phyloP scores from a whole-genome alignment of 192 early-diverging fungal genomes.

The Coemansia biformis region DNA sequence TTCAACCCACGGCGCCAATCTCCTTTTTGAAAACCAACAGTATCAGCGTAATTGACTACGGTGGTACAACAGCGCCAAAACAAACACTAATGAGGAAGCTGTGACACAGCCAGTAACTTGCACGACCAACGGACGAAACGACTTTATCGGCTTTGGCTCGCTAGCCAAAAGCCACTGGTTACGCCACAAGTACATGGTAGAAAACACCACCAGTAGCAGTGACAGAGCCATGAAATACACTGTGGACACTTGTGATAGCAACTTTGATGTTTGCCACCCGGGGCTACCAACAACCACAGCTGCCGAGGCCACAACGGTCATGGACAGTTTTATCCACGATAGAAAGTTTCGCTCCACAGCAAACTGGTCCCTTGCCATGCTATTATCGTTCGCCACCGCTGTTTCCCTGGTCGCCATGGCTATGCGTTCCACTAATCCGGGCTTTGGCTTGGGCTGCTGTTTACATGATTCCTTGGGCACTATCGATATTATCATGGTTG shows the following conservation, averaged over 20 bases:
- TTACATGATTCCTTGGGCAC: too few relatives aligned
- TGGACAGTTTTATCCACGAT: constrained; percentile 39
- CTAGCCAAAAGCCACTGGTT: constrained; percentile 12
- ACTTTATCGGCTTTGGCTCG: constrained; percentile 12
- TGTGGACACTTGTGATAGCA: constrained; percentile 12
- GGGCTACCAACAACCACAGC: constrained; percentile 18
- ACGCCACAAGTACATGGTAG: constrained; percentile 20
- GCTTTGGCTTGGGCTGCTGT: too few relatives aligned
- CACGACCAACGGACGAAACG: constrained; percentile 22
- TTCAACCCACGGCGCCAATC: too few relatives aligned
- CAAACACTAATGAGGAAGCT: constrained; percentile 33
- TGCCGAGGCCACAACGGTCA: constrained; percentile 22
- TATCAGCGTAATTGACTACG: too few relatives aligned
- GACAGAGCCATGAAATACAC: constrained; percentile 24
- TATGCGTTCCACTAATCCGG: too few relatives aligned
- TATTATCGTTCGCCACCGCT: constrained; percentile 30
- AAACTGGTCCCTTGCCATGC: constrained; percentile 50
- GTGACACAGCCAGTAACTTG: constrained; percentile 21
- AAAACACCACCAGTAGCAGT: constrained; percentile 13
- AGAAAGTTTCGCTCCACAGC: constrained; percentile 45
- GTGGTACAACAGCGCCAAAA: constrained; percentile 24
- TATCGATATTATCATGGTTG: too few relatives aligned
- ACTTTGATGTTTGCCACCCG: background rate
- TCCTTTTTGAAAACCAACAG: too few relatives aligned
- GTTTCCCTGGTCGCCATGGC: too few relatives aligned